phyloP scores from a whole-genome alignment of 768 basidiomycete genomes.

The Tricholoma terreum region DNA sequence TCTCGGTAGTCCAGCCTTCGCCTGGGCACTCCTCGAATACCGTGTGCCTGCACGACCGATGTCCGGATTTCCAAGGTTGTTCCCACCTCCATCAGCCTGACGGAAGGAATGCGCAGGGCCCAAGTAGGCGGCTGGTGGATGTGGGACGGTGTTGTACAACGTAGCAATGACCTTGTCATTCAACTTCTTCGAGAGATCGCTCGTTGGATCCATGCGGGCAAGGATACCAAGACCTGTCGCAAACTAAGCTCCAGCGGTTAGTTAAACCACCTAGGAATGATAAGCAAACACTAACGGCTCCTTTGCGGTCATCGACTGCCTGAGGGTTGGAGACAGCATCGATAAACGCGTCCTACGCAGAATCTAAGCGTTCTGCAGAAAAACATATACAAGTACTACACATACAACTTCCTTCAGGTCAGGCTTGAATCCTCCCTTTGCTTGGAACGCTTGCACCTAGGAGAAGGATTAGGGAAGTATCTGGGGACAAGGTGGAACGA shows the following conservation, averaged over 20 bases:
- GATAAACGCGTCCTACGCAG: slow-evolving; percentile 26
- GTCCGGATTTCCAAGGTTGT: slow-evolving; percentile 43
- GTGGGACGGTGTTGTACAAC: slow-evolving; percentile 60
- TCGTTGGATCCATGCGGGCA: slow-evolving; percentile 20
- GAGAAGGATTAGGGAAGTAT: neutral
- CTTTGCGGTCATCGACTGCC: slow-evolving; percentile 43
- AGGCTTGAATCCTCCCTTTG: slow-evolving; percentile 22
- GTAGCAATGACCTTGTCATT: slow-evolving; percentile 32
- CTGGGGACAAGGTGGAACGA: neutral
- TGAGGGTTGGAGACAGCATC: slow-evolving; percentile 28
- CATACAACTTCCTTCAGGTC: slow-evolving; percentile 23
- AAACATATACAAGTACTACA: neutral
- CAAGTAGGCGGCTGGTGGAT: slow-evolving; percentile 37
- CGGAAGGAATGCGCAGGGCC: slow-evolving; percentile 38
- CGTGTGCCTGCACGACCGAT: slow-evolving; percentile 50
- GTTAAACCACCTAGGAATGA: neutral
- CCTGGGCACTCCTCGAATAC: slow-evolving; percentile 53
- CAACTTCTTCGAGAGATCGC: slow-evolving; percentile 17
- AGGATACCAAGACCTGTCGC: slow-evolving; percentile 25
- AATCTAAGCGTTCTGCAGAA: neutral
- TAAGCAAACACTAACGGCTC: slow-evolving; percentile 18
- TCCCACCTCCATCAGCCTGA: slow-evolving; percentile 47
- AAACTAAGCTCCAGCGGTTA: slow-evolving; percentile 19
- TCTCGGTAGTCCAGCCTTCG: slow-evolving; percentile 36
- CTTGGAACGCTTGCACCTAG: slow-evolving; percentile 19